Percentiles rank a stretch among this genome's conserved stretches.
These are phyloP conservation scores for Biscogniauxia mediterranea DNA, from an alignment of 2,329 filamentous ascomycete species.

Conservation along the genomic window DNA sequence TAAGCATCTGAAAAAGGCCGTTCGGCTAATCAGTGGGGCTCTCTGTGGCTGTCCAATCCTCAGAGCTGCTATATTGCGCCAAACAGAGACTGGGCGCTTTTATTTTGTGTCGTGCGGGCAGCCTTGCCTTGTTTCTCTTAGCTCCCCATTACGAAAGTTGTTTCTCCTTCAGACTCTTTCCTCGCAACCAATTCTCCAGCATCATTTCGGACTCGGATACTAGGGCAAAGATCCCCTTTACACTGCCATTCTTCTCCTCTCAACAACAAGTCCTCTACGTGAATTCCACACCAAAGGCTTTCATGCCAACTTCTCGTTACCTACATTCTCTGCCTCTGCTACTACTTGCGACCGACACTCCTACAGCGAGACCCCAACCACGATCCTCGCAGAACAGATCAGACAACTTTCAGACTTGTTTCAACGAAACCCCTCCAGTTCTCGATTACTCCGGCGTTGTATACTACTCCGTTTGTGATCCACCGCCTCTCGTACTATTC, in stretches of 20 bases:
- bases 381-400: not conserved
- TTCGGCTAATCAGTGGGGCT: conserved; percentile 16
- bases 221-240: not conserved
- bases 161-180: conserved; percentile 2
- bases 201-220: not conserved
- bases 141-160: not conserved
- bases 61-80: conserved; percentile 1
- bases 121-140: conserved; percentile 14
- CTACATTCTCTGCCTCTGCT: not conserved
- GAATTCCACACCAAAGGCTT: not conserved
- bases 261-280: not conserved
- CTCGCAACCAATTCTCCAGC: not conserved
- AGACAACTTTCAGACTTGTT: not conserved
- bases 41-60: conserved; percentile 8
- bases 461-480: not conserved
- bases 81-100: not conserved
- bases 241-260: not conserved
- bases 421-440: not conserved
- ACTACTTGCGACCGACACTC: not conserved
- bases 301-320: not conserved
- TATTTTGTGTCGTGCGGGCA: conserved; percentile 14
- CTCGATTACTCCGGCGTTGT: not conserved
- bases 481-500: not conserved
- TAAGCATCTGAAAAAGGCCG: conserved; percentile 1
- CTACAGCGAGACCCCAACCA: not conserved